These are phyloP conservation scores for Lentinula raphanica DNA, from an alignment of 768 basidiomycete species.

Conservation along the genomic window DNA sequence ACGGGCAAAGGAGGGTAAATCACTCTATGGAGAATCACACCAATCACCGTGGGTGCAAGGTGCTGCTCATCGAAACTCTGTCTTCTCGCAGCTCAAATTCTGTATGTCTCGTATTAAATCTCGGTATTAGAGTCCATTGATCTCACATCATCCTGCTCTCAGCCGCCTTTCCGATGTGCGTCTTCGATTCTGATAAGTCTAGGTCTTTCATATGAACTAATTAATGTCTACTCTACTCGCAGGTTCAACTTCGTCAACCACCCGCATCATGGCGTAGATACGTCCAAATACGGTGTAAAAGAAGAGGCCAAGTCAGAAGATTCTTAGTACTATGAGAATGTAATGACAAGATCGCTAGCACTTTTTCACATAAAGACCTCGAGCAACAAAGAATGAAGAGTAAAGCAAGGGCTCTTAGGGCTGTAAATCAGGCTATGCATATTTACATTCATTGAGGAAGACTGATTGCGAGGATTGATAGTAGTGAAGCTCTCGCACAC, in stretches of 20 bases:
- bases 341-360: too few species aligned
- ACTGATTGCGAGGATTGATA: too few species aligned
- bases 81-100: slow-evolving; percentile 91
- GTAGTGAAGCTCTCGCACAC: too few species aligned
- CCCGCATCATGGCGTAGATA: slow-evolving; percentile 78
- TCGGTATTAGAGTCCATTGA: too few species aligned
- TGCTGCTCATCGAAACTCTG: slow-evolving; percentile 83
- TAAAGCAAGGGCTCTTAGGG: too few species aligned
- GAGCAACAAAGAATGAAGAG: slow-evolving; percentile 9
- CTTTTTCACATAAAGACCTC: too few species aligned
- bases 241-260: slow-evolving; percentile 98
- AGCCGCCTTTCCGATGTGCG: slow-evolving; percentile 78
- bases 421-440: too few species aligned
- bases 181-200: neutral
- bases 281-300: slow-evolving; percentile 66
- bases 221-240: slow-evolving; percentile 10
- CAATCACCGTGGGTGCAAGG: slow-evolving; percentile 85
- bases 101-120: too few species aligned
- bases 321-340: neutral
- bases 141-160: slow-evolving; percentile 11
- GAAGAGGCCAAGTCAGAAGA: slow-evolving; percentile 24
- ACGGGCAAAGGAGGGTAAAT: slow-evolving; percentile 70
- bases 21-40: slow-evolving; percentile 79
- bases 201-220: too few species aligned
- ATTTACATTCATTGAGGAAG: too few species aligned